These are phyloP conservation scores for Blastobotrys muscicola DNA, from an alignment of 805 yeast genomes.

Conservation along the genomic window DNA sequence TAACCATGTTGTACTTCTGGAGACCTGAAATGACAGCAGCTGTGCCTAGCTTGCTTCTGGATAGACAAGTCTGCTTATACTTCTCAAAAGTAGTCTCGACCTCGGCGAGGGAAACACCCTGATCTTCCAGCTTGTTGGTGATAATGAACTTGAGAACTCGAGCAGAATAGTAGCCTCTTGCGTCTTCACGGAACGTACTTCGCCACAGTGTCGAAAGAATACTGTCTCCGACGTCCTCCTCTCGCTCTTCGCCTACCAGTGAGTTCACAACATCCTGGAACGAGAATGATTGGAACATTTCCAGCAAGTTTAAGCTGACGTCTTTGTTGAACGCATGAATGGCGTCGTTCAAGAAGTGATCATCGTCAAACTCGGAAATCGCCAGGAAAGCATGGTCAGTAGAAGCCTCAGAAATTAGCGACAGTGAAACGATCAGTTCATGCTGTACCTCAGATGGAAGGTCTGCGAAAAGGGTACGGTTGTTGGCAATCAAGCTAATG, in stretches of 20 bases:
- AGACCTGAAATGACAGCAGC: constrained; percentile 4
- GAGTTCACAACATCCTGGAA: constrained; percentile 4
- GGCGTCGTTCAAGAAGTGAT: constrained; percentile 5
- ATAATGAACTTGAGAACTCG: constrained; percentile 3
- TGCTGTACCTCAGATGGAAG: constrained; percentile 3
- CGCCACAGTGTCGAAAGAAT: constrained; percentile 5
- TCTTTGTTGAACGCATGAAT: constrained; percentile 6
- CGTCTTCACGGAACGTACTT: not conserved
- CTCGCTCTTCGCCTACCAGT: not conserved
- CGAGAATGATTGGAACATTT: not conserved
- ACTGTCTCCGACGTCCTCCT: not conserved
- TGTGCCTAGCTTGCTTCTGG: constrained; percentile 1
- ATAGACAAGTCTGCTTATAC: not conserved
- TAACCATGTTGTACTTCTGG: constrained; percentile 2
- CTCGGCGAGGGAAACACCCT: not conserved
- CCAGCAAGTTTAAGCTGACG: constrained; percentile 1
- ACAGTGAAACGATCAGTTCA: constrained; percentile 3
- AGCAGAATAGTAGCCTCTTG: constrained; percentile 9
- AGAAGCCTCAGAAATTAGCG: constrained; percentile 5
- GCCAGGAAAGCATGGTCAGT: constrained; percentile 6
- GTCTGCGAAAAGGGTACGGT: not conserved
- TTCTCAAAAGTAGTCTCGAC: constrained; percentile 1
- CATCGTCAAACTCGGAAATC: constrained; percentile 1
- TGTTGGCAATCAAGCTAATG: constrained; percentile 4
- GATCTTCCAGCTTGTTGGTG: constrained; percentile 4